A percentile compares a stretch with the other conserved stretches of the same genome.
Evolutionary conservation across 2,329 filamentous ascomycete species (phyloP).

Genomic region (Aspergillus arachidicola): DNA sequence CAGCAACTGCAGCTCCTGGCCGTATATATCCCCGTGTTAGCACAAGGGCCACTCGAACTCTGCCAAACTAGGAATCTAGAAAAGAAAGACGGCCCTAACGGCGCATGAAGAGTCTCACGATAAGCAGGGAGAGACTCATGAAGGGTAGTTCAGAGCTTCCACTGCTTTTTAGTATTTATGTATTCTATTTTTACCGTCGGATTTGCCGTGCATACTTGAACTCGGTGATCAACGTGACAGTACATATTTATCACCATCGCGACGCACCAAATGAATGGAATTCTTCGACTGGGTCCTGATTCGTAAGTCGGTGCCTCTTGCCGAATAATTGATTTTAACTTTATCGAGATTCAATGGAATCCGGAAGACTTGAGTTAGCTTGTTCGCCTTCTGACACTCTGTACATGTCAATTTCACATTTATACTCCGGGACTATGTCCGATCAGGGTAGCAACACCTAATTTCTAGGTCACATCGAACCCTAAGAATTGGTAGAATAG

Average conservation of each 20-base stretch:
- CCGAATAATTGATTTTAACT: background rate
- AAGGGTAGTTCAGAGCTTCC: background rate
- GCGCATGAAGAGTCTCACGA: background rate
- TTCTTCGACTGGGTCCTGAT: background rate
- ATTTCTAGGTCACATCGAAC: background rate
- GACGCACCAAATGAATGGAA: slow-evolving; percentile 9
- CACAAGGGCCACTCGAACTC: background rate
- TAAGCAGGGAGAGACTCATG: background rate
- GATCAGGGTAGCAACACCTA: background rate
- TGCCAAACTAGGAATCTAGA: background rate
- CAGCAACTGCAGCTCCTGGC: background rate
- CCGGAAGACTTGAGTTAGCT: background rate
- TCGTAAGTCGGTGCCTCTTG: background rate
- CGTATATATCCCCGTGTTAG: background rate
- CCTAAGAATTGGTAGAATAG: background rate
- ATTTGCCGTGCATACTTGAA: slow-evolving; percentile 14
- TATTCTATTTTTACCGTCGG: background rate
- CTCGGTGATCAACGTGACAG: slow-evolving; percentile 6
- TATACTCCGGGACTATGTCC: too few species aligned
- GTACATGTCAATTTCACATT: background rate
- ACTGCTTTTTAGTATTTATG: background rate
- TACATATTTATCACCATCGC: slow-evolving; percentile 13
- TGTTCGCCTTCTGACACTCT: background rate
- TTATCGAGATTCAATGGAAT: background rate
- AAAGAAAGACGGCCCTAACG: background rate